Base-by-base conservation (phyloP, 768 basidiomycete species). In the Galerina marginata region DNA sequence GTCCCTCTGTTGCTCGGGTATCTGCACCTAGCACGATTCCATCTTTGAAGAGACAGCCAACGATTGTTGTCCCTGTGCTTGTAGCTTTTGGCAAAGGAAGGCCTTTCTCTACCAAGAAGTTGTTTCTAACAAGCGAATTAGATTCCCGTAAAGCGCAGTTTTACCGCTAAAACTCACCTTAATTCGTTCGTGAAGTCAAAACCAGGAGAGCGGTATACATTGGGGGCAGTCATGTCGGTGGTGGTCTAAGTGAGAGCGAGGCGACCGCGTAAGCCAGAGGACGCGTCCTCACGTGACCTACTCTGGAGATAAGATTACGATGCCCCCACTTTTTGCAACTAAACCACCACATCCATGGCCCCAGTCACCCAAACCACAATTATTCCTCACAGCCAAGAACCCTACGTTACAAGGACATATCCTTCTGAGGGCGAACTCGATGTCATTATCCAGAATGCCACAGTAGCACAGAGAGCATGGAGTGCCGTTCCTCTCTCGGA, bases 61-160 rank as follows among this genome's bases (percentile, higher is more conserved):
- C 97, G 80, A 99, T 99, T 50, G 96, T 99, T 4, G 96, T 99
- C 67, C 95, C 96, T 0, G 93, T 95, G 76, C 92, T 93, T 12
- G 93, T 94, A 3, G 92, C 93, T 72, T 89, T 93, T 53, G 93
- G 93, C 44, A 90, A 73, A 12, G 84, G 86, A 16, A 92, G 69
- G 38, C 93, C 93, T 67, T 88, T 90, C 49, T 84, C 81, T 10
- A 79, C 73, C 60, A 95, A 74, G 71, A 90, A 93, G 65, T 83
- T 81, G 71, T 95, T 95, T 60, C 93, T 93, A 54, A 23, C 23
- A 16, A 42, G n/a, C 15, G 36, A 11, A 5, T 56, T 11, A 43
- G 20, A 10, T 26, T 26, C 29, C 20, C 16, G 6, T 49, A 23
- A 5, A 53, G 3, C 10, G 1, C 10, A 2, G 0, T 9, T 2